Evolutionary conservation across 164 flowering plant genomes (phyloP).

Genomic region (Macadamia integrifolia): DNA sequence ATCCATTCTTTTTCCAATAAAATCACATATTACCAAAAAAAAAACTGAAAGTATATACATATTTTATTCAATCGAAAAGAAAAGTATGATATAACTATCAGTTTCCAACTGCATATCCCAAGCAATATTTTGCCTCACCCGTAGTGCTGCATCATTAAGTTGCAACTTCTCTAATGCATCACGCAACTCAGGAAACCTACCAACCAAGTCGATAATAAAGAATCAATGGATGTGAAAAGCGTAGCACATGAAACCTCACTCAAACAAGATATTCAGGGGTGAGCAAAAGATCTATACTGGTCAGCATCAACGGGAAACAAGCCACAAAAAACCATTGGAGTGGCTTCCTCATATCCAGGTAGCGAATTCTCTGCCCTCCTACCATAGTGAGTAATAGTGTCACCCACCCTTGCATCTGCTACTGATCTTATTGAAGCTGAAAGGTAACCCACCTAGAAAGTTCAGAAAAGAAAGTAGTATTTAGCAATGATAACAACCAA

Average conservation of each 20-base stretch:
- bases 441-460: slow-evolving; percentile 86
- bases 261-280: slow-evolving; percentile 3
- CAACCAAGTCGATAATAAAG: slow-evolving; percentile 13
- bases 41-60: too few species aligned
- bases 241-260: background rate
- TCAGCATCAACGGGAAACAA: slow-evolving; percentile 95
- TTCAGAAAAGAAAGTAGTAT: background rate
- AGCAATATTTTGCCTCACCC: slow-evolving; percentile 34
- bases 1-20: background rate
- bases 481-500: background rate
- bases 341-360: slow-evolving; percentile 96
- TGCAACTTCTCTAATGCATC: slow-evolving; percentile 95
- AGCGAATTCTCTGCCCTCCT: slow-evolving; percentile 68
- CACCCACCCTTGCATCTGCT: slow-evolving; percentile 98
- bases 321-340: slow-evolving; percentile 99
- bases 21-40: background rate
- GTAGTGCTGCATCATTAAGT: slow-evolving; percentile 94
- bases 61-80: too few species aligned
- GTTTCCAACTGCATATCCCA: background rate
- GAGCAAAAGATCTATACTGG: slow-evolving; percentile 48
- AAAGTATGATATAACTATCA: background rate
- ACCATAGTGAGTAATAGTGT: slow-evolving; percentile 69
- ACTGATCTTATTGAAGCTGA: slow-evolving; percentile 95
- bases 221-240: slow-evolving; percentile 1
- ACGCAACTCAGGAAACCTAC: slow-evolving; percentile 81